Evolutionary conservation across 2,329 filamentous ascomycete genomes (phyloP).

Genomic region (Claviceps paspali): DNA sequence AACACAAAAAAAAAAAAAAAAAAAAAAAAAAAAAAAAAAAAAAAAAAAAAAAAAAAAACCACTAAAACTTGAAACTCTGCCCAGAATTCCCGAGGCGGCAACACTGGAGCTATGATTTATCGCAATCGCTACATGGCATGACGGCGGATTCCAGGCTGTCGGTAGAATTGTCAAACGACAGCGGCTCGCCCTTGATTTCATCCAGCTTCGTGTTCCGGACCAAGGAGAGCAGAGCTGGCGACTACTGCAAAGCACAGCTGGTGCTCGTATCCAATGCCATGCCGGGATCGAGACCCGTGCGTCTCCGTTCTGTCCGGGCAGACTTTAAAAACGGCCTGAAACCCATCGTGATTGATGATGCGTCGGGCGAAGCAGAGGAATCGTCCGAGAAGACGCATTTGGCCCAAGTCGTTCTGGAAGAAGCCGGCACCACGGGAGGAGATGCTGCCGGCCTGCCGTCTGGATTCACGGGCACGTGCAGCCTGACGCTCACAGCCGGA

Average conservation of each 20-base stretch:
- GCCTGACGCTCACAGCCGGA: slow-evolving; percentile 52
- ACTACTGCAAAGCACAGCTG: slow-evolving; percentile 42
- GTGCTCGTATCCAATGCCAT: slow-evolving; percentile 41
- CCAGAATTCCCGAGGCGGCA: slow-evolving; percentile 37
- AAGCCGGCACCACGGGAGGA: slow-evolving; percentile 12
- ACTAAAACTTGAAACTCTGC: not conserved
- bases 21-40: too few relatives aligned
- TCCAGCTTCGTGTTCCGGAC: slow-evolving; percentile 42
- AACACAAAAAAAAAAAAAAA: too few relatives aligned
- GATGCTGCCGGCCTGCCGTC: slow-evolving; percentile 19
- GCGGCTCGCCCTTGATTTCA: slow-evolving; percentile 36
- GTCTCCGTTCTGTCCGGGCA: slow-evolving; percentile 35
- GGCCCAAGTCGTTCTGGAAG: slow-evolving; percentile 14
- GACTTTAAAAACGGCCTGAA: slow-evolving; percentile 43
- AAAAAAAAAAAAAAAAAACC: not conserved
- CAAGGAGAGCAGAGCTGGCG: slow-evolving; percentile 46
- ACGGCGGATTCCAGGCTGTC: slow-evolving; percentile 27
- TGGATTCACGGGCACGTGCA: slow-evolving; percentile 36
- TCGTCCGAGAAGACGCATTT: slow-evolving; percentile 7
- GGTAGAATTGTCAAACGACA: slow-evolving; percentile 35
- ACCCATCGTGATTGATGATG: slow-evolving; percentile 35
- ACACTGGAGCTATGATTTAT: slow-evolving; percentile 47
- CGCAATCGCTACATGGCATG: slow-evolving; percentile 38
- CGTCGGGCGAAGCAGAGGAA: slow-evolving; percentile 7
- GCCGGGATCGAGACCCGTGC: slow-evolving; percentile 33